A percentile compares a stretch with the other conserved stretches of the same genome.
Conservation (phyloP, 2,329 filamentous ascomycete genomes). For the Clonostachys sp. region DNA sequence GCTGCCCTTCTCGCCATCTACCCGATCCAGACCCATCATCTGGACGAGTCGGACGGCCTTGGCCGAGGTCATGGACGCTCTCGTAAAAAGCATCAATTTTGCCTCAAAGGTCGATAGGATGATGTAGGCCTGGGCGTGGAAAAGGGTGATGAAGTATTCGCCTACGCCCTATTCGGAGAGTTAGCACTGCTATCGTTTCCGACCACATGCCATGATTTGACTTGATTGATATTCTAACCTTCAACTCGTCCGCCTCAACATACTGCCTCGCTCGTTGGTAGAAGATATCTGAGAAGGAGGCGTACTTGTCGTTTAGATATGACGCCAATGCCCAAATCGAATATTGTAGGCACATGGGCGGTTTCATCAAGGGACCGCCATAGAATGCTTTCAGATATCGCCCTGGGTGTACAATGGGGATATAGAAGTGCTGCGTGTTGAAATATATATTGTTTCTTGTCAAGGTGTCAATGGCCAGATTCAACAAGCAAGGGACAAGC, state of each 20-base stretch:
- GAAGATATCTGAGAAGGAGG: slow-evolving; percentile 68
- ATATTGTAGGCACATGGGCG: slow-evolving; percentile 80
- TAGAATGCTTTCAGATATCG: slow-evolving; percentile 75
- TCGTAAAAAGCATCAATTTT: slow-evolving; percentile 77
- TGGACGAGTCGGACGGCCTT: slow-evolving; percentile 65
- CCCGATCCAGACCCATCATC: slow-evolving; percentile 80
- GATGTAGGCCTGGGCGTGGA: slow-evolving; percentile 76
- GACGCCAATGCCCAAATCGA: slow-evolving; percentile 83
- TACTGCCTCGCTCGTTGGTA: slow-evolving; percentile 82
- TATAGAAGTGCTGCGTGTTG: slow-evolving; percentile 62
- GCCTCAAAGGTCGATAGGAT: slow-evolving; percentile 77
- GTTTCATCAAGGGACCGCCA: slow-evolving; percentile 65
- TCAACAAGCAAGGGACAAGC: neutral
- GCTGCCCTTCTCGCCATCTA: slow-evolving; percentile 62
- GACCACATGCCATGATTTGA: neutral
- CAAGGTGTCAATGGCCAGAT: neutral
- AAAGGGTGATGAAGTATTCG: slow-evolving; percentile 74
- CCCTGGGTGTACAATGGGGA: slow-evolving; percentile 74
- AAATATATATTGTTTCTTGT: slow-evolving; percentile 72
- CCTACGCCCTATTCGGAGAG: slow-evolving; percentile 55
- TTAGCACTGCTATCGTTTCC: neutral
- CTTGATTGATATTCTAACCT: slow-evolving; percentile 29
- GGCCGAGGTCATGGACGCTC: slow-evolving; percentile 79
- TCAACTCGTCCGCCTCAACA: slow-evolving; percentile 79
- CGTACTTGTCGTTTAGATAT: slow-evolving; percentile 67